phyloP scores from a whole-genome alignment of 2,329 filamentous ascomycete genomes.

The Colletotrichum horii region DNA sequence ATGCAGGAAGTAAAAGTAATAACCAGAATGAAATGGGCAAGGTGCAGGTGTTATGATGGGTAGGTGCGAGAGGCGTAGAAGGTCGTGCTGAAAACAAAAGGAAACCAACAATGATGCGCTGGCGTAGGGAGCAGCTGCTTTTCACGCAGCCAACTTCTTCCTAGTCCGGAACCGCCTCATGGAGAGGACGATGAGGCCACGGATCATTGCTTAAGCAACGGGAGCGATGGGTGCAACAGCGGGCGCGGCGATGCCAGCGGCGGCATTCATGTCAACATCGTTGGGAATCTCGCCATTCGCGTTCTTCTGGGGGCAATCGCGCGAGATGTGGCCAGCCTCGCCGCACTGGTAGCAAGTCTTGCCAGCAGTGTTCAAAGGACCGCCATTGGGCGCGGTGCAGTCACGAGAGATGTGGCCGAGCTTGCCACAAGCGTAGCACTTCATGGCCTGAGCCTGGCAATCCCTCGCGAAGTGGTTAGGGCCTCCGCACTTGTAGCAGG shows the following conservation, averaged over 20 bases:
- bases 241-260: slow-evolving; percentile 40
- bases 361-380: slow-evolving; percentile 91
- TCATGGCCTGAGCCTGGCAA: slow-evolving; percentile 98
- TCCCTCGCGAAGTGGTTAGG: slow-evolving; percentile 99
- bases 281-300: slow-evolving; percentile 53
- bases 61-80: not conserved
- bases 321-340: slow-evolving; percentile 93
- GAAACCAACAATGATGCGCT: not conserved
- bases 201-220: slow-evolving; percentile 39
- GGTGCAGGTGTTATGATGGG: not conserved
- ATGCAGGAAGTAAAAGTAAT: slow-evolving; percentile 16
- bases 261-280: slow-evolving; percentile 49
- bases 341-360: slow-evolving; percentile 99
- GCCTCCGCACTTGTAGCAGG: slow-evolving; percentile 78
- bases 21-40: slow-evolving; percentile 12
- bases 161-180: not conserved
- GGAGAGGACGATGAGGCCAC: not conserved
- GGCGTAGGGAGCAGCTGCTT: not conserved
- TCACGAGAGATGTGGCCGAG: slow-evolving; percentile 88
- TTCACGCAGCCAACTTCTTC: not conserved
- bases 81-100: slow-evolving; percentile 15
- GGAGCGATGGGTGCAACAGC: slow-evolving; percentile 43
- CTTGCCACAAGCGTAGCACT: slow-evolving; percentile 97
- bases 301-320: slow-evolving; percentile 84
- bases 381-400: slow-evolving; percentile 96